These are phyloP conservation scores for Eucalyptus pauciflora DNA, from an alignment of 345 rosid genomes.

Conservation along the genomic window DNA sequence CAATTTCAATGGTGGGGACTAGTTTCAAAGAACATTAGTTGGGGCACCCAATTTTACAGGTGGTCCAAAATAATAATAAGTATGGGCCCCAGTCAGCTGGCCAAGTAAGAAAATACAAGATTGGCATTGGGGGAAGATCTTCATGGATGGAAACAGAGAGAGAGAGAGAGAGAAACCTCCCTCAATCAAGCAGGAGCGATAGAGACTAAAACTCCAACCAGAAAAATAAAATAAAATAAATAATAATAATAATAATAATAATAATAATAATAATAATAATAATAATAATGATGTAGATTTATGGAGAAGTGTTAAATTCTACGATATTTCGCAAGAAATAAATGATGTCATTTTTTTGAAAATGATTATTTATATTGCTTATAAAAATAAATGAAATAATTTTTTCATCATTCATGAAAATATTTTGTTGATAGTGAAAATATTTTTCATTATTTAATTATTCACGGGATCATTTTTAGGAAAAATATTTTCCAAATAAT, in stretches of 20 bases:
- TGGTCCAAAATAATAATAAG: neutral
- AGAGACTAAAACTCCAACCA: too few relatives aligned
- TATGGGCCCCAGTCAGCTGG: neutral
- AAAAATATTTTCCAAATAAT: neutral
- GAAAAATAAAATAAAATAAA: too few relatives aligned
- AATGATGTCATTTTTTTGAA: neutral
- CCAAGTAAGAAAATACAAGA: neutral
- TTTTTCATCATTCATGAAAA: rapidly evolving
- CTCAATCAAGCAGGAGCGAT: neutral
- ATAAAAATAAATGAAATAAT: neutral
- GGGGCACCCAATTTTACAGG: neutral
- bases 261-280: too few relatives aligned
- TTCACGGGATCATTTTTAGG: rapidly evolving
- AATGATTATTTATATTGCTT: rapidly evolving
- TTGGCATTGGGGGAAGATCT: neutral
- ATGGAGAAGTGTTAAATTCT: neutral
- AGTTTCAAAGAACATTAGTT: neutral
- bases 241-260: too few relatives aligned
- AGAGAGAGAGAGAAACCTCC: neutral
- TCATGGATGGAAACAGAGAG: neutral
- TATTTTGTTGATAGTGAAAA: neutral
- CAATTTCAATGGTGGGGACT: neutral
- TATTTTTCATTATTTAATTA: neutral
- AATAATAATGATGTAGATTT: neutral
- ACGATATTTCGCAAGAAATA: rapidly evolving